Percentiles rank a stretch among this genome's conserved stretches.
phyloP scores from a whole-genome alignment of 1,284 basidiomycete species.

The Irpex sp. region DNA sequence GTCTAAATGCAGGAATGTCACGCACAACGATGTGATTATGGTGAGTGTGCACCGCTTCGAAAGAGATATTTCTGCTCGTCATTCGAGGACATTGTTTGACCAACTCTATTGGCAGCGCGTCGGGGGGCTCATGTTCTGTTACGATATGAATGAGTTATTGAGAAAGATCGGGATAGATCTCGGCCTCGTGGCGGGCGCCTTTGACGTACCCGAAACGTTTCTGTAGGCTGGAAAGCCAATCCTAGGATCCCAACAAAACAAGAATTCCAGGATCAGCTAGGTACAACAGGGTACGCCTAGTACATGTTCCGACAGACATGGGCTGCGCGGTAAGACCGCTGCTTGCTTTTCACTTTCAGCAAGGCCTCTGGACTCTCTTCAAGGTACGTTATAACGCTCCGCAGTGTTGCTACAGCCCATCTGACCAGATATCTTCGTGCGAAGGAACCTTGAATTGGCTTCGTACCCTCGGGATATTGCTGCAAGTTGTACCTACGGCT shows the following conservation, averaged over 20 bases:
- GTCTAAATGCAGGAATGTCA: no score
- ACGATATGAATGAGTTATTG: background rate
- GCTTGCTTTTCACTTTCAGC: background rate
- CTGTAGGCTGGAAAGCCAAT: background rate
- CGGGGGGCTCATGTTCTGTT: background rate
- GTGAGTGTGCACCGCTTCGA: no score
- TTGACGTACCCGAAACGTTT: background rate
- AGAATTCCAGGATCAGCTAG: background rate
- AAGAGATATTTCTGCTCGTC: background rate
- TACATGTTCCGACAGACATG: background rate
- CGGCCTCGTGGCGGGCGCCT: background rate
- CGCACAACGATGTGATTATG: no score
- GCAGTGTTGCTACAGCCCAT: background rate
- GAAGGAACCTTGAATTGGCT: background rate
- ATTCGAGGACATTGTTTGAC: background rate
- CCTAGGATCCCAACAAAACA: background rate
- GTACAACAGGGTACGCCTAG: background rate
- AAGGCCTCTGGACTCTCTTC: background rate
- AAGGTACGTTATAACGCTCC: no score
- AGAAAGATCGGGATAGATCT: background rate
- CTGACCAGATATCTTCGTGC: background rate
- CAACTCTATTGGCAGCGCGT: background rate
- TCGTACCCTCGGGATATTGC: background rate
- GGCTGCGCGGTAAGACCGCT: background rate
- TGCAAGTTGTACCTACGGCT: background rate